These are phyloP conservation scores for Phytopythium kandeliae DNA, from an alignment of 352 stramenopile species.

Conservation along the genomic window DNA sequence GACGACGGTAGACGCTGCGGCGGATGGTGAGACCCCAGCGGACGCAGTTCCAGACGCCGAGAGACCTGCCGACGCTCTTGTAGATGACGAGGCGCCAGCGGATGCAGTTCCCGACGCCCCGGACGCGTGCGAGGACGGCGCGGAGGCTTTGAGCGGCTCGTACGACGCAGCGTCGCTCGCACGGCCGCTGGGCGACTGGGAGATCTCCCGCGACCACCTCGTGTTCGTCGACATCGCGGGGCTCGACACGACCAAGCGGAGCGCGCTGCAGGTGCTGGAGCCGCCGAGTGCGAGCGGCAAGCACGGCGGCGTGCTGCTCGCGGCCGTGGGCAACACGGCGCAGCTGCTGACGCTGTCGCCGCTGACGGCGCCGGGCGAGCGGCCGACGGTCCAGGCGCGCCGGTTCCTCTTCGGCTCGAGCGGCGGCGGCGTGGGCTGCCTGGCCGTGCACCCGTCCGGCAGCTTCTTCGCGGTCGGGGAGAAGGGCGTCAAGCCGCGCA, in stretches of 20 bases:
- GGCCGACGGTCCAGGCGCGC: conserved; percentile 9
- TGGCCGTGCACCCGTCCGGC: conserved; percentile 64
- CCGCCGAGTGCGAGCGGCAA: conserved; percentile 9
- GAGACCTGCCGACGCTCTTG: too few species aligned
- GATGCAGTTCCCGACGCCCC: too few species aligned
- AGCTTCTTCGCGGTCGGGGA: conserved; percentile 85
- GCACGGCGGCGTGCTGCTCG: conserved; percentile 61
- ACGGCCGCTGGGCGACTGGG: conserved; percentile 48
- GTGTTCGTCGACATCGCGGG: conserved; percentile 63
- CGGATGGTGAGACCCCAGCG: too few species aligned
- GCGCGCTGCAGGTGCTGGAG: conserved; percentile 68
- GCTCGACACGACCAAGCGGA: conserved; percentile 57
- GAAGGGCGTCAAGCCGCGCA: conserved; percentile 82
- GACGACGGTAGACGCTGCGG: too few species aligned
- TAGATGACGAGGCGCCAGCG: too few species aligned
- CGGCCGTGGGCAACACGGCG: conserved; percentile 63
- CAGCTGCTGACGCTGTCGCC: conserved; percentile 53
- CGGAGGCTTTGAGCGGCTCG: background rate
- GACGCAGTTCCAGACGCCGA: too few species aligned
- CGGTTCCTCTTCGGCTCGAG: conserved; percentile 68
- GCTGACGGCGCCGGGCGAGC: background rate
- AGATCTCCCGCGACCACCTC: conserved; percentile 69
- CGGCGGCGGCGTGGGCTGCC: conserved; percentile 52
- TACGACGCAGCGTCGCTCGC: conserved; percentile 34
- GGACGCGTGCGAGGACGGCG: background rate